phyloP scores from a whole-genome alignment of 2,329 filamentous ascomycete genomes.

The Aspergillus versicolor region DNA sequence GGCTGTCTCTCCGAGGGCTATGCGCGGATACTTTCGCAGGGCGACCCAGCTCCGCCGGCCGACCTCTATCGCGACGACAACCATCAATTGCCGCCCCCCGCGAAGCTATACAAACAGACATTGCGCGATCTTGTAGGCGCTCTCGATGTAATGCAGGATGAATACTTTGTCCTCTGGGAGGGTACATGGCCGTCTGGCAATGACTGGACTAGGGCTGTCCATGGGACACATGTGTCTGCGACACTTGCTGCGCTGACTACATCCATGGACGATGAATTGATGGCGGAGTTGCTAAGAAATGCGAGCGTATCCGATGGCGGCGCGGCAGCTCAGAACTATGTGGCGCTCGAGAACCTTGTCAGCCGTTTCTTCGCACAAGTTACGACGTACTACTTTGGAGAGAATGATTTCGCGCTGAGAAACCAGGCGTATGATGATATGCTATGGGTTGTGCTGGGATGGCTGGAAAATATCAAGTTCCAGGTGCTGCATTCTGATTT shows the following conservation, averaged over 20 bases:
- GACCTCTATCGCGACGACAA: conserved; percentile 13
- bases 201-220: conserved; percentile 90
- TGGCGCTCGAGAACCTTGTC: conserved; percentile 72
- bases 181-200: conserved; percentile 84
- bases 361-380: conserved; percentile 78
- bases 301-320: conserved; percentile 1
- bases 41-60: conserved; percentile 14
- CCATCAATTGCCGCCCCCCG: conserved; percentile 16
- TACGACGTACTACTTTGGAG: conserved; percentile 78
- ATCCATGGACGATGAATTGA: conserved; percentile 48
- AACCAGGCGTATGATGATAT: conserved; percentile 89
- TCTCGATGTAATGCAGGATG: conserved; percentile 71
- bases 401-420: conserved; percentile 73
- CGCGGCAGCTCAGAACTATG: conserved; percentile 21
- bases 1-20: conserved; percentile 21
- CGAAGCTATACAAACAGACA: conserved; percentile 20
- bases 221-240: conserved; percentile 75
- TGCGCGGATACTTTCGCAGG: conserved; percentile 34
- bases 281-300: conserved; percentile 27
- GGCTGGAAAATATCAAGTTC: conserved; percentile 80
- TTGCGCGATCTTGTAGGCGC: conserved; percentile 56
- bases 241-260: conserved; percentile 68
- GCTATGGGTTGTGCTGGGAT: conserved; percentile 89
- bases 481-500: conserved; percentile 66
- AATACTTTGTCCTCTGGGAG: conserved; percentile 73